Evolutionary conservation across 2,329 filamentous ascomycete genomes (phyloP), one percentile per base, ranked within the genome.

Genomic region (Penicillium frequentans): DNA sequence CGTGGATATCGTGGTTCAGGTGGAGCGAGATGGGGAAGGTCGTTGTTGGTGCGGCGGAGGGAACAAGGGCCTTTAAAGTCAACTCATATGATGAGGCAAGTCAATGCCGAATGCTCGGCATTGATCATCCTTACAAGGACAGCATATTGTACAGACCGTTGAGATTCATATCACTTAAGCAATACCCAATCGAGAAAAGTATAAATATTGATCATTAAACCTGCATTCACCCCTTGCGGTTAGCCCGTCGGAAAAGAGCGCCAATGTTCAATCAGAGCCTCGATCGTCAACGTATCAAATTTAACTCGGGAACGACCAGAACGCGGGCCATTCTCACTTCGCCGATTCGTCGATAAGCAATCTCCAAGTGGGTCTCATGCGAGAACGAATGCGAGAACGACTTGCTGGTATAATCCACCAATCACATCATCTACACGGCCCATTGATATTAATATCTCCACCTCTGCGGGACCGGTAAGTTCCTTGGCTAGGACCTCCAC

Each of bases 1-100:
- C 43, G 89, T 97, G 76, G 88, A 96, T 67, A 85, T 92, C 13
- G 86, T 96, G 26, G 84, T 97, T 5, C 93, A 97, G 74, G 90
- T 96, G 1, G 93, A 97, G 75, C 81, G 88, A 47, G 91, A 96
- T 68, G 90, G 90, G 0, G 91, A 96, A 50, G 78, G 77, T 5
- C 75, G 79, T 55, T 88, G 85, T 68, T 88, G 85, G 85, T 88
- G 85, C 69, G 82, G 82, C 24, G 79, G 81, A 13, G 81, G 80
- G 13, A 72, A 65, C 54, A 73, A 71, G 26, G 35, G n/a, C 21
- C 27, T 50, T 42, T 37, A 6, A 39, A 19, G 3, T 37, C 33
- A n/a, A 35, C 14, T 37, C n/a, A 39, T 19, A 13, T 33, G 31
- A 33, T 6, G 31, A 33, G 31, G 31, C 11, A 31, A 33, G 31